Evolutionary conservation across 495 filamentous ascomycete genomes (phyloP), one percentile per base, ranked within the genome.

Genomic region (Penicillium simplicissimum): DNA sequence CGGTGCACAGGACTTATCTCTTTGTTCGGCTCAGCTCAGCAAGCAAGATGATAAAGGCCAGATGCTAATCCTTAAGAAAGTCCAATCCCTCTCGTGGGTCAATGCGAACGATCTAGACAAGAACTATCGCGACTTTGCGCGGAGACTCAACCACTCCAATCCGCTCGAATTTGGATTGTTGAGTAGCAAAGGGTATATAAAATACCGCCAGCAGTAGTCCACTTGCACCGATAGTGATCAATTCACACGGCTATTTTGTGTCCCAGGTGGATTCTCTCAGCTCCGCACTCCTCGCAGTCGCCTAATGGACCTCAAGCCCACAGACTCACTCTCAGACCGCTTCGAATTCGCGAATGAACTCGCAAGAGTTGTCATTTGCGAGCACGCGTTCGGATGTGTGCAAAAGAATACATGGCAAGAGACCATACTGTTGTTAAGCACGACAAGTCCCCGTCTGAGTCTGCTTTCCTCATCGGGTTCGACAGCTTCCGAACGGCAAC

Each of bases 401-500:
- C 59, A 61, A 42, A 61, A 61, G 52, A 51, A 56, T 13, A 61
- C 57, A 23, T n/a, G 40, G 0, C 59, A 52, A 7, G 59, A 61
- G 23, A 61, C 21, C 25, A 61, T 61, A 14, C 19, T 62, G 42
- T 9, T 53, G 4, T 25, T 62, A 15, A 45, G 10, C 4, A 17
- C 4, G 10, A n/a, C 17, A 25, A 34, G 10, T 35, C 51, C 8
- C 10, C 10, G 7, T 23, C 52, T 21, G 53, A 25, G 23, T 43
- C 43, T 5, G 43, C 48, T 15, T 57, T 52, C n/a, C 48, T 57
- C 25, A 47, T 62, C 14, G 54, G 54, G 17, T 62, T 62, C 19
- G 54, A 62, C n/a, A 47, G 45, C 1, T 69, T 76, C 36, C 61
- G 76, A n/a, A 31, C 52, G 8, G 66, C 51, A 15, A 47, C 62